phyloP scores from a whole-genome alignment of 495 filamentous ascomycete genomes.

The Trichoderma reesei region DNA sequence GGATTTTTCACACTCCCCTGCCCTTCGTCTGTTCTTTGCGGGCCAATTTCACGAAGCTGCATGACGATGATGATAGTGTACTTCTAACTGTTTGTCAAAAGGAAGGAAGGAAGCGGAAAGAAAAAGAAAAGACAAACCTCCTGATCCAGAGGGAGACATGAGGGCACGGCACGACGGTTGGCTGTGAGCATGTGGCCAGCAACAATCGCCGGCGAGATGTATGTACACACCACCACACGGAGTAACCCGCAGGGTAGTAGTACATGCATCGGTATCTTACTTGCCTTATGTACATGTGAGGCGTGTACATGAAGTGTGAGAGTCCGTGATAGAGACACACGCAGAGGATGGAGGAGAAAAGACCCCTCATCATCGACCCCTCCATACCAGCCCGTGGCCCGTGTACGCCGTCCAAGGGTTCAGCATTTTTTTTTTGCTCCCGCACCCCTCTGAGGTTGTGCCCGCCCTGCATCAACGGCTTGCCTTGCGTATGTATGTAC shows the following conservation, averaged over 20 bases:
- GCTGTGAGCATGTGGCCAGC: not conserved
- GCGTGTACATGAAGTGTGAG: too few species aligned
- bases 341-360: not conserved
- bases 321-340: not conserved
- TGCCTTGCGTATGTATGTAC: not conserved
- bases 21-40: not conserved
- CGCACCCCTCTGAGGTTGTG: not conserved
- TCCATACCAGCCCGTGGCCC: not conserved
- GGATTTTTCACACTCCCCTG: not conserved
- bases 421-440: not conserved
- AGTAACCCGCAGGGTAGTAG: too few species aligned
- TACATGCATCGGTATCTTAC: not conserved
- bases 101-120: not conserved
- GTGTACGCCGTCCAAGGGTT: not conserved
- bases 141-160: not conserved
- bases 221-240: too few species aligned
- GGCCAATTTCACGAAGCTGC: not conserved
- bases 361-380: not conserved
- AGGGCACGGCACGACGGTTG: not conserved
- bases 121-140: not conserved
- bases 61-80: not conserved
- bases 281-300: too few species aligned
- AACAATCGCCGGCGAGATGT: not conserved
- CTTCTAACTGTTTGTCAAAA: not conserved
- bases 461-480: not conserved